Base-by-base conservation (phyloP, 257 asterid species). In the Solanum lycopersicoides region DNA sequence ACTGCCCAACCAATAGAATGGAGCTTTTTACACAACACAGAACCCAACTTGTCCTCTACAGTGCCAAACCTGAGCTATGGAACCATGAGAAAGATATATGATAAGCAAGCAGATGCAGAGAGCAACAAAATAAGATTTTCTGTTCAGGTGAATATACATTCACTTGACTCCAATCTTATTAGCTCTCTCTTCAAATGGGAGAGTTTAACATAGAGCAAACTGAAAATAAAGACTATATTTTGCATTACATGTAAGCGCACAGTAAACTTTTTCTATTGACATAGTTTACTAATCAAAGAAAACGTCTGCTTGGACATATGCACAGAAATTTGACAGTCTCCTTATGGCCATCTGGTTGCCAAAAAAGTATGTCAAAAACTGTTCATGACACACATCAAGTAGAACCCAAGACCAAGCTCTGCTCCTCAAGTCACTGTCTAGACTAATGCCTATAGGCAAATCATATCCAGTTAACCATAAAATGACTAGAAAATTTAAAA, bases 41-140 rank as follows among this genome's bases (percentile, higher is more conserved):
- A 91, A 83, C 97, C 91, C 90, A 96, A 87, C 82, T 83, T 90
- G 89, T 95, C 98, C 96, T 95, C 97, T 87, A 95, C 94, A 80
- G 92, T 91, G 94, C 98, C 98, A 91, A 92, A 96, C 95, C 99
- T 96, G 99, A 96, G 98, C 99, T 96, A 96, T 91, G 96, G 94
- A 93, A 89, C 92, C 93, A 91, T 90, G 87, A 88, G 87, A 90
- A 86, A 88, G 84, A 87, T 87, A 88, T 91, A 82, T 90, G 88
- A 90, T 87, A 91, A 90, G 87, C 87, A 91, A 88, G 89, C 35
- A 35, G 68, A 56, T 82, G 45, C 76, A 89, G 44, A 47, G 32
- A 47, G 69, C 85, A 82, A 18, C 18, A 32, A 82, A 18, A 50
- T 18, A 30, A 82, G 41, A 45, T 28, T 45, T 28, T 28, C 25